phyloP scores from a whole-genome alignment of 176 grass and related monocot species.

The Oryza meyeriana region DNA sequence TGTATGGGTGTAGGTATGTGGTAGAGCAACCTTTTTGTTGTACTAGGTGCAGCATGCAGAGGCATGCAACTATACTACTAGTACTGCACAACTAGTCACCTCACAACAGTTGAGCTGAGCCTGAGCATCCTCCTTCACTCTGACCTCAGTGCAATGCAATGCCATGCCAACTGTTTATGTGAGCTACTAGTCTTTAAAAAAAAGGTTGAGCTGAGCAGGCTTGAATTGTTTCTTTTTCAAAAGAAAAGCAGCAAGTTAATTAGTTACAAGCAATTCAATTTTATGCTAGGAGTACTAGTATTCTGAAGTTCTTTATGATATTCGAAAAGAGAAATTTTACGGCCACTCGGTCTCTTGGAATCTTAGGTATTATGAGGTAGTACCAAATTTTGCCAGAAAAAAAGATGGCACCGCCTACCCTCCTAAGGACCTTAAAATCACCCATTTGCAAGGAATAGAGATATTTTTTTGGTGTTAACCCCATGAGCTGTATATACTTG shows the following conservation, averaged over 20 bases:
- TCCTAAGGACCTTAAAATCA: too few relatives aligned
- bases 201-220: not conserved
- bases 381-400: too few relatives aligned
- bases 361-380: too few relatives aligned
- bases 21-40: conserved; percentile 32
- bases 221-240: not conserved
- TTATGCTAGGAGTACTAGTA: not conserved
- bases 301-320: not conserved
- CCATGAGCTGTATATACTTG: not conserved
- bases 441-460: too few relatives aligned
- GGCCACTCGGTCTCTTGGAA: too few relatives aligned
- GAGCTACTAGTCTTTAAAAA: not conserved
- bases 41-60: conserved; percentile 17
- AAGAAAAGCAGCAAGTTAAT: conserved; percentile 25
- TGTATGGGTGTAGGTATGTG: conserved; percentile 32
- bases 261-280: too few relatives aligned
- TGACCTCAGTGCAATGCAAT: conserved; percentile 10
- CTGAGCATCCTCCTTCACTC: conserved; percentile 24
- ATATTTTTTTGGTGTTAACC: too few relatives aligned
- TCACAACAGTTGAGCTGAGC: conserved; percentile 67
- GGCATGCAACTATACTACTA: conserved; percentile 30
- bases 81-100: conserved; percentile 75
- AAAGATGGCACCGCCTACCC: too few relatives aligned
- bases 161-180: not conserved
- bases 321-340: too few relatives aligned